Base-by-base conservation (phyloP, 176 grass and related monocot genomes). In the Bothriochloa decipiens region DNA sequence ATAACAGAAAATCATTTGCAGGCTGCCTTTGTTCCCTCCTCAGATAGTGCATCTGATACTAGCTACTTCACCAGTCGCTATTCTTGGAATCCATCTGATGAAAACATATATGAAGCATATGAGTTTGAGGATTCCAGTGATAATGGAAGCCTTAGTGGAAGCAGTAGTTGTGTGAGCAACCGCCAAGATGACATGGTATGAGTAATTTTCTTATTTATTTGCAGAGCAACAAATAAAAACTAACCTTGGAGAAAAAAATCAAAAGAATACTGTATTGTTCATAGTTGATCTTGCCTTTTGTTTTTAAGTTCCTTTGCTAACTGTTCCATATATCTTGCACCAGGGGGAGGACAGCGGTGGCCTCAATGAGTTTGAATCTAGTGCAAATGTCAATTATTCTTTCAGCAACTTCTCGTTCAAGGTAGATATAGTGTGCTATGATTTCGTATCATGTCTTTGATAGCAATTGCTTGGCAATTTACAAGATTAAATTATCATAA, bases 321-420 rank as follows among this genome's bases (percentile, higher is more conserved):
- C 22, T 65, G 32, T 84, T 87, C 22, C 69, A 62, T 25, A 70
- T 79, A 79, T 77, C 87, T 39, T 72, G 83, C 33, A 49, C 79
- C 81, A 99, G 97, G 93, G 86, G 35, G 93, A 92, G 72, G 97
- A 96, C 57, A 89, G 72, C 69, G 90, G 79, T 72, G 95, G 94
- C n/a, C 84, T 92, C 72, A 86, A 90, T 43, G 97, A 96, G 84
- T 94, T 91, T 84, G 93, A 99, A 76, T 89, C 91, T 65, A 80
- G 78, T 42, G 74, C 88, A 77, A 94, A 92, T 75, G 93, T 94
- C 40, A 92, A 99, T 84, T 99, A 96, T 91, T 99, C 97, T 88
- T 99, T 99, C 80, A 99, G 93, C 84, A 99, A 99, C 66, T 99
- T 99, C 71, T 99, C 97, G 27, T 99, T 96, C 82, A 99, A 99